Conservation (phyloP, 2,329 filamentous ascomycete species). For the Xylaria sp. region DNA sequence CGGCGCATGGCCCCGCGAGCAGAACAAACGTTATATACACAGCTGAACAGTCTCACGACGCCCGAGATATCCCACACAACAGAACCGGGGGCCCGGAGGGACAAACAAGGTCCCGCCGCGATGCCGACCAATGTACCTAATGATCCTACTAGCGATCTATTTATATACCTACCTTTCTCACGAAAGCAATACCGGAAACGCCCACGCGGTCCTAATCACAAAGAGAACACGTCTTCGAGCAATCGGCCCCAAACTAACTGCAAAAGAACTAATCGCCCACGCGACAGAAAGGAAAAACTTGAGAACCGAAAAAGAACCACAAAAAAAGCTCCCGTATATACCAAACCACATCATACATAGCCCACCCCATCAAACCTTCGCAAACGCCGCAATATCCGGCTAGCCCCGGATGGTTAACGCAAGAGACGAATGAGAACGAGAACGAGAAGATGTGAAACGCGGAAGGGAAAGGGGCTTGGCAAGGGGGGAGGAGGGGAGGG, state of each 20-base stretch:
- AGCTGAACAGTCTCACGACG: slow-evolving; percentile 40
- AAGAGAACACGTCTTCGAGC: slow-evolving; percentile 35
- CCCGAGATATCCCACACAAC: slow-evolving; percentile 23
- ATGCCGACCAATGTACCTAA: slow-evolving; percentile 14
- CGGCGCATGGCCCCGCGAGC: slow-evolving; percentile 13
- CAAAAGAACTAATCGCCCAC: slow-evolving; percentile 41
- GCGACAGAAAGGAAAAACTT: slow-evolving; percentile 21
- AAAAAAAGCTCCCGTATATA: slow-evolving; percentile 23
- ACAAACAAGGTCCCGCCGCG: neutral
- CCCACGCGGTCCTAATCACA: slow-evolving; percentile 38
- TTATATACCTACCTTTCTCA: slow-evolving; percentile 34
- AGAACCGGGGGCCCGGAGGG: neutral
- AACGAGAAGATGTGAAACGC: slow-evolving; percentile 17
- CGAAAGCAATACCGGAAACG: slow-evolving; percentile 35
- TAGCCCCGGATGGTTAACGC: slow-evolving; percentile 9
- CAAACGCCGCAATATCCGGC: slow-evolving; percentile 8
- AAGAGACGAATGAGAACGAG: slow-evolving; percentile 4
- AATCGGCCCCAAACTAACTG: slow-evolving; percentile 30
- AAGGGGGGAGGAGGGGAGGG: neutral
- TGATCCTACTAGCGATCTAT: slow-evolving; percentile 17
- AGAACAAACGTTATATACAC: slow-evolving; percentile 30
- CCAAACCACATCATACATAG: slow-evolving; percentile 5
- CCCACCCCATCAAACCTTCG: neutral
- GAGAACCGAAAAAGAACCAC: slow-evolving; percentile 10
- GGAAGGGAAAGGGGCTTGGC: neutral